These are phyloP conservation scores for Apiotrichum porosum DNA, from an alignment of 1,284 basidiomycete species.

Conservation along the genomic window DNA sequence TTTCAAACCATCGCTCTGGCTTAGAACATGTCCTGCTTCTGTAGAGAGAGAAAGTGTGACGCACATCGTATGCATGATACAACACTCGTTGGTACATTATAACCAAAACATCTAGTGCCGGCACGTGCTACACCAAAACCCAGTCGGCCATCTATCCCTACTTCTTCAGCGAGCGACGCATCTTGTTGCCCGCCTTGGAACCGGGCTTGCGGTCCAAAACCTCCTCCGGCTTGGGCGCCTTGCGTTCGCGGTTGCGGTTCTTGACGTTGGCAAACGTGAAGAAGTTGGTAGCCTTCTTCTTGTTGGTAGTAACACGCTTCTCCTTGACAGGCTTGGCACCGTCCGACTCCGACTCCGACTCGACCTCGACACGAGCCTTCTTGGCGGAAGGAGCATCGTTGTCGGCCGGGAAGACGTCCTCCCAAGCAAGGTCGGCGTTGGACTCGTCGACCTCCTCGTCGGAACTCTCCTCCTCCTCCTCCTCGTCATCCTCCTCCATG, in stretches of 20 bases:
- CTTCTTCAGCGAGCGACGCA: conserved; percentile 6
- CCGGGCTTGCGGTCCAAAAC: conserved; percentile 4
- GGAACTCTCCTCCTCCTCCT: conserved; percentile 34
- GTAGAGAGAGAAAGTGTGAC: neutral
- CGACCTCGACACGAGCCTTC: conserved; percentile 24
- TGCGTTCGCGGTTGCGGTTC: conserved; percentile 62
- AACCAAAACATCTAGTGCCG: conserved; percentile 5
- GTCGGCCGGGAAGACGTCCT: conserved; percentile 62
- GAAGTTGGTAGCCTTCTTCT: conserved; percentile 90
- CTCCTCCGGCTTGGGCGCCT: conserved; percentile 27
- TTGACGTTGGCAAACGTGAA: conserved; percentile 82
- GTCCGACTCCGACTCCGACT: conserved; percentile 17
- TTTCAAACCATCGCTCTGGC: conserved; percentile 72
- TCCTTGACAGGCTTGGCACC: conserved; percentile 54
- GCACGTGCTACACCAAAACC: neutral
- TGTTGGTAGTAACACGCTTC: conserved; percentile 81
- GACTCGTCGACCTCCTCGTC: conserved; percentile 21
- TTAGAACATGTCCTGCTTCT: conserved; percentile 9
- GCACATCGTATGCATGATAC: conserved; percentile 18
- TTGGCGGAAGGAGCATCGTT: conserved; percentile 35
- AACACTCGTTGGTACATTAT: conserved; percentile 17
- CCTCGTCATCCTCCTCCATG: conserved; percentile 56
- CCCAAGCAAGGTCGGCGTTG: conserved; percentile 72
- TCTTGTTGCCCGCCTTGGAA: neutral
- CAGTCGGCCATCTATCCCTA: too few relatives aligned